Base-by-base conservation (phyloP, 352 stramenopile genomes). In the Globisporangium ultimum region DNA sequence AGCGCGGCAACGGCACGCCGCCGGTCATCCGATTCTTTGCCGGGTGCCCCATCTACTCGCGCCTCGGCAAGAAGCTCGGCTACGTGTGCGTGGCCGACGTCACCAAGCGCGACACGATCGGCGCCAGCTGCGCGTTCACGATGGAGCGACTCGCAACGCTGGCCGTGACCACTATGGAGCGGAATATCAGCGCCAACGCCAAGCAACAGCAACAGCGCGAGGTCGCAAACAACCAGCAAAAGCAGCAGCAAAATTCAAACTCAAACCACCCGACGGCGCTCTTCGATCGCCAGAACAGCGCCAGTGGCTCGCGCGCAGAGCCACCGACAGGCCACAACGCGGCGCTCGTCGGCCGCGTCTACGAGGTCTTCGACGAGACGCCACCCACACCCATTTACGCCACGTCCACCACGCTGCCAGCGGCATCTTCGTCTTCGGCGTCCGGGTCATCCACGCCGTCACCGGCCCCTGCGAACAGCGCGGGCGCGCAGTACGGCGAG, bases 11-110 rank as follows among this genome's bases (percentile, higher is more conserved):
- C 9, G 59, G 54, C 1, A 64, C 68, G 32, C 68, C 76, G 1
- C 70, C 76, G 17, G 55, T 62, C 28, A 84, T 93, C 28, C 80
- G 80, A 21, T 93, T 90, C 64, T 93, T 93, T 18, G 84, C 84
- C 0, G 84, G 84, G 14, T 88, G 77, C 24, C 80, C 80, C 41
- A 91, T 93, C 66, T 90, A 91, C 70, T 88, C 78, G 36, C 77
- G 78, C 18, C 73, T 67, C 10, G 75, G 71, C 47, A 79, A 87
- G 62, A 85, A 89, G 45, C 74, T 91, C 15, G 84, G 84, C 5
- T 90, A 89, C 62, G 74, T 93, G 18, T 93, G 84, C 36, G 84
- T 93, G 14, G 84, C 84, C 8, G 84, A 93, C 63, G 67, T 79
- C 17, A 73, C 74, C 57, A 91, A 91, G 70, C 80, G 84, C n/a